Conservation (phyloP, 345 rosid genomes). For the Gossypium australe region DNA sequence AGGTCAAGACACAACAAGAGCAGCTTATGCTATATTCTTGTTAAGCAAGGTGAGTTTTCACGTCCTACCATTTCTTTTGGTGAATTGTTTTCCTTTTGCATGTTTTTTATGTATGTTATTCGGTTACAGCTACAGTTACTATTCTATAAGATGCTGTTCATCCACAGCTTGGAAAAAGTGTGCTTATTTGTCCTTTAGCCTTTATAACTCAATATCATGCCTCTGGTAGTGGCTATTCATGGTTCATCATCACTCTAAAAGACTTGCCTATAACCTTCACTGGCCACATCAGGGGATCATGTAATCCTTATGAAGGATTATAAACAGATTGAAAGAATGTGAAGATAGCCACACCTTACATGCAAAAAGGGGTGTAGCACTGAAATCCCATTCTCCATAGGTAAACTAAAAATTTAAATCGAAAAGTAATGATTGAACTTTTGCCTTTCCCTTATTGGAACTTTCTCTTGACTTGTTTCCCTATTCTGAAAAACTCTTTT, state of each 20-base stretch:
- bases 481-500: too few species aligned
- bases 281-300: background rate
- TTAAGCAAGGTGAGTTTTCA: slow-evolving; percentile 65
- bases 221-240: background rate
- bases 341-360: background rate
- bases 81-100: too few species aligned
- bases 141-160: background rate
- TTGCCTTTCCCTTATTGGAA: too few species aligned
- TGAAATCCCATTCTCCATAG: background rate
- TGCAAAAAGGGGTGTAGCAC: background rate
- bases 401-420: background rate
- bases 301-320: background rate
- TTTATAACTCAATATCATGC: background rate
- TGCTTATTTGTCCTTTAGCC: background rate
- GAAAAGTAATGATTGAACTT: background rate
- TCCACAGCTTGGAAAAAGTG: background rate
- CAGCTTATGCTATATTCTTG: slow-evolving; percentile 92
- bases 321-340: background rate
- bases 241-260: background rate
- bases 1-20: slow-evolving; percentile 95
- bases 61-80: background rate
- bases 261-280: background rate
- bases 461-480: too few species aligned
- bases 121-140: too few species aligned
- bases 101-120: background rate